Evolutionary conservation across 83 land plant species (phyloP).

Genomic region (Isoetes engelmannii): DNA sequence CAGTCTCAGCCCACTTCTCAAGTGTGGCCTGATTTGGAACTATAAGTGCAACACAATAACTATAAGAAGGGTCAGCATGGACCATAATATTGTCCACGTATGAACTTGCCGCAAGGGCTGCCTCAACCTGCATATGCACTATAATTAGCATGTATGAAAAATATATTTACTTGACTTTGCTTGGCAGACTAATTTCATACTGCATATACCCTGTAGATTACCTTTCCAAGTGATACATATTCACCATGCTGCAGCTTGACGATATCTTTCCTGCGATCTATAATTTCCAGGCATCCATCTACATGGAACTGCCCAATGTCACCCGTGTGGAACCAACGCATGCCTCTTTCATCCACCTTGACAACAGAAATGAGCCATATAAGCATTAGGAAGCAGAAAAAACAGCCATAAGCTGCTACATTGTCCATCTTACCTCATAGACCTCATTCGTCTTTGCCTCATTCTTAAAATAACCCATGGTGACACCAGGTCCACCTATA

Average conservation of each 20-base stretch:
- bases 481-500: constrained; percentile 79
- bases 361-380: background rate
- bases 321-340: constrained; percentile 93
- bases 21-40: constrained; percentile 45
- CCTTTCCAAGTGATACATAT: constrained; percentile 94
- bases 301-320: constrained; percentile 89
- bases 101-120: constrained; percentile 54
- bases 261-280: constrained; percentile 88
- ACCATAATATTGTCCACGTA: constrained; percentile 79
- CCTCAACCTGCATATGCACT: constrained; percentile 55
- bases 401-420: too few species aligned
- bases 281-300: constrained; percentile 90
- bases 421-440: constrained; percentile 46
- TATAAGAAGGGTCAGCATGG: constrained; percentile 77
- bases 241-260: constrained; percentile 97
- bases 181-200: background rate
- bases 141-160: background rate
- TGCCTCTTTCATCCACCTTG: constrained; percentile 73
- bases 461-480: constrained; percentile 73
- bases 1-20: constrained; percentile 56
- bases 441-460: constrained; percentile 72
- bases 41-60: constrained; percentile 66
- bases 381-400: background rate
- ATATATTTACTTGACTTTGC: constrained; percentile 4
- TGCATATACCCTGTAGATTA: constrained; percentile 11